Percentiles rank a stretch among this genome's conserved stretches.
phyloP scores from a whole-genome alignment of 257 asterid genomes.

The Nicotiana attenuata region DNA sequence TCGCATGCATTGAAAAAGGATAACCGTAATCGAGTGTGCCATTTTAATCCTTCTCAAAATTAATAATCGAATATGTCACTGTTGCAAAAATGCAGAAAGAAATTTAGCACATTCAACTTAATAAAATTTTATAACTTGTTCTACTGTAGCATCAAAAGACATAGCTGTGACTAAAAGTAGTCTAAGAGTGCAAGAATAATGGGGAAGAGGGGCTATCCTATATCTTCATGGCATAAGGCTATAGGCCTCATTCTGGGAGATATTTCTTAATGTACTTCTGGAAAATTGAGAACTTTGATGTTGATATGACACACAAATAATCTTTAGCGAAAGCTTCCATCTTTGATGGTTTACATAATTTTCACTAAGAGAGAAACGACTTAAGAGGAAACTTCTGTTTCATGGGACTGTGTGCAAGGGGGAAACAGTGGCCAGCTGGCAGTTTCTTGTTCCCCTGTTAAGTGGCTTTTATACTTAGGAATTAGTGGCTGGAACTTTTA shows the following conservation, averaged over 20 bases:
- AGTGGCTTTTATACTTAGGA: too few relatives aligned
- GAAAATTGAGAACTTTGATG: background rate
- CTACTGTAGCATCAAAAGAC: background rate
- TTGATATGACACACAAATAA: background rate
- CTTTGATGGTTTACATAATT: background rate
- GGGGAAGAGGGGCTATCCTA: background rate
- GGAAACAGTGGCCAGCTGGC: too few relatives aligned
- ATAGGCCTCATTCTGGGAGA: background rate
- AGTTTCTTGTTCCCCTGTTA: too few relatives aligned
- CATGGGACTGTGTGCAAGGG: too few relatives aligned
- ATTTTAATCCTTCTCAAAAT: too few relatives aligned
- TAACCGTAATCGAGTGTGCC: too few relatives aligned
- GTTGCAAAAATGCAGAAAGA: too few relatives aligned
- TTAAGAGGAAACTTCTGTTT: too few relatives aligned
- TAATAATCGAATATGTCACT: too few relatives aligned
- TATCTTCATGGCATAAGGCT: constrained; percentile 2
- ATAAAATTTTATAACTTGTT: background rate
- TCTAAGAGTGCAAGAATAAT: background rate
- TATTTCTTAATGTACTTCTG: background rate
- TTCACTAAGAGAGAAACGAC: background rate
- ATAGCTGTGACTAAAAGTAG: background rate
- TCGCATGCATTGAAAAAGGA: background rate
- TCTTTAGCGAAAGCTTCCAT: background rate
- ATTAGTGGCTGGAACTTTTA: too few relatives aligned
- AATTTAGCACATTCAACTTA: constrained; percentile 1